Conservation (phyloP, 1,139 yeast genomes). For the Kodamaea anthophila region DNA sequence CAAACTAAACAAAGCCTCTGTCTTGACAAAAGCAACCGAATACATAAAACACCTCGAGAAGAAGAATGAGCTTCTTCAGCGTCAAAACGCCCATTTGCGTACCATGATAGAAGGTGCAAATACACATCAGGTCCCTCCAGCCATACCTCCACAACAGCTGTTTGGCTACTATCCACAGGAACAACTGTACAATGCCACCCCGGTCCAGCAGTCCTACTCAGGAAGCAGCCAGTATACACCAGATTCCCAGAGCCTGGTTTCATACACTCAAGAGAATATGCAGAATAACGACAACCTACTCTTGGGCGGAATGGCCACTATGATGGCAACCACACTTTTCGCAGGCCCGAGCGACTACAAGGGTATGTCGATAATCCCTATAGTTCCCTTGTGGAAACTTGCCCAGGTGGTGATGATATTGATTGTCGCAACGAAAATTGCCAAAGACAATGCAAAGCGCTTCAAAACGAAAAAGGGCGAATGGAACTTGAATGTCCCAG, state of each 20-base stretch:
- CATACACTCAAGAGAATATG: slow-evolving; percentile 13
- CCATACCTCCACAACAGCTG: slow-evolving; percentile 6
- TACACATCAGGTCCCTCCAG: slow-evolving; percentile 5
- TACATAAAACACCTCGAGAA: slow-evolving; percentile 77
- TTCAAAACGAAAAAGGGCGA: slow-evolving; percentile 8
- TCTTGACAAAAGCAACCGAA: slow-evolving; percentile 83
- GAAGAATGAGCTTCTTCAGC: slow-evolving; percentile 52
- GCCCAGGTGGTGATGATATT: slow-evolving; percentile 2
- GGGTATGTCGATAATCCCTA: slow-evolving; percentile 15
- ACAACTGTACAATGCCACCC: slow-evolving; percentile 17
- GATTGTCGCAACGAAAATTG: background rate
- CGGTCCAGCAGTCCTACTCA: slow-evolving; percentile 16
- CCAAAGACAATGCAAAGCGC: background rate
- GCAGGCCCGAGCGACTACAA: slow-evolving; percentile 29
- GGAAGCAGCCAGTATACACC: slow-evolving; percentile 6
- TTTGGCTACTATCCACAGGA: slow-evolving; percentile 22
- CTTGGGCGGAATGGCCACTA: slow-evolving; percentile 53
- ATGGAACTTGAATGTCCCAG: slow-evolving; percentile 20
- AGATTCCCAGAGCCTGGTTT: slow-evolving; percentile 10
- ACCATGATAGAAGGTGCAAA: slow-evolving; percentile 21
- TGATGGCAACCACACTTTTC: slow-evolving; percentile 44
- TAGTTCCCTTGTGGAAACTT: slow-evolving; percentile 3
- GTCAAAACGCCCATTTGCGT: slow-evolving; percentile 50
- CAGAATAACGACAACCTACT: slow-evolving; percentile 23
- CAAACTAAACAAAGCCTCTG: slow-evolving; percentile 83